Percentiles rank a stretch among this genome's conserved stretches.
phyloP scores from a whole-genome alignment of 495 filamentous ascomycete species.

The Penicillium pancosmium region DNA sequence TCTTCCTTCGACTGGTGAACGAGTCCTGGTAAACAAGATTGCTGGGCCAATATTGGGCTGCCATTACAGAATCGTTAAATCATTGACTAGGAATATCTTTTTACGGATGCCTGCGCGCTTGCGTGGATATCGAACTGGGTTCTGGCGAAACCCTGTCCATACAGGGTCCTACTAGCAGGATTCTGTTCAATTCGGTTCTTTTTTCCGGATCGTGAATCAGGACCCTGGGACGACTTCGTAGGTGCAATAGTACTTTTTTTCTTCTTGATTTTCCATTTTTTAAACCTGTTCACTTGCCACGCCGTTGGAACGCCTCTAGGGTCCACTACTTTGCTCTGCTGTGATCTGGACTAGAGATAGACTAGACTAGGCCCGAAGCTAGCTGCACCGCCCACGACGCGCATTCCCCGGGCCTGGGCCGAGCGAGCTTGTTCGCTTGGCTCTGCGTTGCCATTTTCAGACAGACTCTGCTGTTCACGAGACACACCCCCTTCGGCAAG shows the following conservation, averaged over 20 bases:
- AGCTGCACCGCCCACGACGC: slow-evolving; percentile 1
- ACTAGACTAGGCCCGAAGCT: neutral
- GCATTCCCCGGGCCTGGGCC: slow-evolving; percentile 1
- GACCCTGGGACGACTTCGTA: neutral
- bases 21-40: neutral
- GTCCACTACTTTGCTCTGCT: neutral
- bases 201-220: neutral
- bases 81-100: neutral
- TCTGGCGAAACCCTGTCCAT: neutral
- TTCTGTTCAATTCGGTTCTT: neutral
- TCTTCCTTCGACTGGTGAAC: neutral
- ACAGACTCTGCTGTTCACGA: slow-evolving; percentile 25
- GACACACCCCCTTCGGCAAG: slow-evolving; percentile 13
- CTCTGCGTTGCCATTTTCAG: slow-evolving; percentile 12
- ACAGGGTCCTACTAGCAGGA: neutral
- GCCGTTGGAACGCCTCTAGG: neutral
- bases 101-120: neutral
- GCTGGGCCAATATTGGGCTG: neutral
- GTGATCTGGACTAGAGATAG: neutral
- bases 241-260: neutral
- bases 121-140: neutral
- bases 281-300: neutral
- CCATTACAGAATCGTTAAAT: neutral
- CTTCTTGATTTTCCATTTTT: neutral
- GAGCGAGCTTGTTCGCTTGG: slow-evolving; percentile 10